phyloP scores from a whole-genome alignment of 441 rosid species.

The Pelargonium myrrhifolium region DNA sequence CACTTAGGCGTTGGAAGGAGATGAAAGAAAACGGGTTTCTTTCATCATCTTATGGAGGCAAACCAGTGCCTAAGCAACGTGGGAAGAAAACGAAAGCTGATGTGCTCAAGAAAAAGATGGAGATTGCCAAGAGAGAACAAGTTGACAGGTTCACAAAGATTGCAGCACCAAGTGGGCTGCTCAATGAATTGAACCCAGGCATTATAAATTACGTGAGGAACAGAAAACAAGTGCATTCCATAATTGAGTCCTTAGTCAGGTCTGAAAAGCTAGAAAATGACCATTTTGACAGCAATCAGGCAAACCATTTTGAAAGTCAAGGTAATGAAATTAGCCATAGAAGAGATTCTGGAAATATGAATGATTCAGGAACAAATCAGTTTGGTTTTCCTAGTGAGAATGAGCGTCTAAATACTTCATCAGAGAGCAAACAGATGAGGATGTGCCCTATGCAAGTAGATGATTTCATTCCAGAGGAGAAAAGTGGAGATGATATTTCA shows the following conservation, averaged over 20 bases:
- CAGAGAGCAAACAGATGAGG: constrained; percentile 7
- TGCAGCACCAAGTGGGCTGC: constrained; percentile 33
- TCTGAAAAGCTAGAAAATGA: constrained; percentile 17
- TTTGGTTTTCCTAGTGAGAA: not conserved
- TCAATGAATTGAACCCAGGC: constrained; percentile 27
- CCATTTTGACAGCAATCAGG: not conserved
- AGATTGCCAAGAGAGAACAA: constrained; percentile 24
- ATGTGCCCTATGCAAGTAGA: not conserved
- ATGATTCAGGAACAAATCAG: not conserved
- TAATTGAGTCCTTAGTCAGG: constrained; percentile 24
- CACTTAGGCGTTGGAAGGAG: constrained; percentile 30
- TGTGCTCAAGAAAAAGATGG: constrained; percentile 8
- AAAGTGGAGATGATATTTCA: constrained; percentile 4
- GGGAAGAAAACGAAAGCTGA: constrained; percentile 17
- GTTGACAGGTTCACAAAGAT: constrained; percentile 20
- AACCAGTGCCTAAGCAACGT: constrained; percentile 23
- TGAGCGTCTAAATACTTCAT: not conserved
- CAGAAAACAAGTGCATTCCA: constrained; percentile 25
- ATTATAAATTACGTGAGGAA: constrained; percentile 30
- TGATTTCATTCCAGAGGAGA: constrained; percentile 6
- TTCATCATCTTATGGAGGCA: constrained; percentile 21
- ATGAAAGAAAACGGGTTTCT: constrained; percentile 33
- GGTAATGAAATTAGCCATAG: constrained; percentile 3
- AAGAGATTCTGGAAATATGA: not conserved
- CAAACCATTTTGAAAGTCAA: constrained; percentile 9